These are phyloP conservation scores for Neurospora sp. DNA, from an alignment of 495 filamentous ascomycete species.

Conservation along the genomic window DNA sequence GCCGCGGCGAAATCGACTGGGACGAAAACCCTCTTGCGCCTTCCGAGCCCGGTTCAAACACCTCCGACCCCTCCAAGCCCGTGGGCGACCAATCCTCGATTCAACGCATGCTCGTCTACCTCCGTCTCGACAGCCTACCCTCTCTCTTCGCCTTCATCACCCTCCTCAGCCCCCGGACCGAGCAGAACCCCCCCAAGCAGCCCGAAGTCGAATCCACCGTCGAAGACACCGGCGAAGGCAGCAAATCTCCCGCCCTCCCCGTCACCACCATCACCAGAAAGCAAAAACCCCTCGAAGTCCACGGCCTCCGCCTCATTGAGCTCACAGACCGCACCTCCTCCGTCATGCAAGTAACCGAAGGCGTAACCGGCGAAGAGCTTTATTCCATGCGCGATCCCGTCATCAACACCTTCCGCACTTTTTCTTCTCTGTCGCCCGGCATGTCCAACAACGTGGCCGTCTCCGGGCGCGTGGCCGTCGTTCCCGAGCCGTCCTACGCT, in stretches of 20 bases:
- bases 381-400: slow-evolving; percentile 73
- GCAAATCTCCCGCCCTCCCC: neutral
- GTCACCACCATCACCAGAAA: too few relatives aligned
- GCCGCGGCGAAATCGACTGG: slow-evolving; percentile 90
- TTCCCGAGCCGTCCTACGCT: slow-evolving; percentile 68
- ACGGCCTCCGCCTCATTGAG: slow-evolving; percentile 78
- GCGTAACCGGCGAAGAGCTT: slow-evolving; percentile 45
- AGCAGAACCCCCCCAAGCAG: slow-evolving; percentile 6
- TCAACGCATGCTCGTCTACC: slow-evolving; percentile 42
- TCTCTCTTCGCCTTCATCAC: slow-evolving; percentile 77
- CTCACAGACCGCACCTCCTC: slow-evolving; percentile 89
- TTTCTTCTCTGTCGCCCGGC: slow-evolving; percentile 52
- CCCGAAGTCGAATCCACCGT: neutral
- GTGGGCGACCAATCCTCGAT: slow-evolving; percentile 37
- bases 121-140: slow-evolving; percentile 85
- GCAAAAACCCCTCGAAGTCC: slow-evolving; percentile 61
- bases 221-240: slow-evolving; percentile 15
- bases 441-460: slow-evolving; percentile 62
- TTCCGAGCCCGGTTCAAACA: slow-evolving; percentile 30
- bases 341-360: slow-evolving; percentile 85
- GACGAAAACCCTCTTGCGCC: slow-evolving; percentile 52
- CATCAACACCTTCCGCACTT: slow-evolving; percentile 82
- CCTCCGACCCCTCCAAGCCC: slow-evolving; percentile 27
- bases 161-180: slow-evolving; percentile 52
- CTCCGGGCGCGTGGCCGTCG: slow-evolving; percentile 67